These are phyloP conservation scores for Trametes punicea DNA, from an alignment of 768 basidiomycete species.

Conservation along the genomic window DNA sequence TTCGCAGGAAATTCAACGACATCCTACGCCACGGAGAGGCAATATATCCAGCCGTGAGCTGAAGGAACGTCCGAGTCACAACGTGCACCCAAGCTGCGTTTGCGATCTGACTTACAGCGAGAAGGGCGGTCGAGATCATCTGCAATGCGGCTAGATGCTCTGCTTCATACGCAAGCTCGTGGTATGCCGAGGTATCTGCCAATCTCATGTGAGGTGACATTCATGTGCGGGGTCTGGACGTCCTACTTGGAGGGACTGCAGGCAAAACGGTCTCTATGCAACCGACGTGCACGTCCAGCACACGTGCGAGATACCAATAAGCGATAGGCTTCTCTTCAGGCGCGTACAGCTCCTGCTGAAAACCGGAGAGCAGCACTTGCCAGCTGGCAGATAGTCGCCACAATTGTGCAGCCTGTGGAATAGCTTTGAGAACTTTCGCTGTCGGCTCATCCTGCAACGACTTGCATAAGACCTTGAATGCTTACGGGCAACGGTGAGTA, in stretches of 20 bases:
- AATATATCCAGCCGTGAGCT: conserved; percentile 50
- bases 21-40: conserved; percentile 49
- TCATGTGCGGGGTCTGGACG: background rate
- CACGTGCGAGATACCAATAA: conserved; percentile 66
- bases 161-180: conserved; percentile 49
- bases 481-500: background rate
- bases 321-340: conserved; percentile 67
- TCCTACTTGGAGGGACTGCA: conserved; percentile 14
- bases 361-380: conserved; percentile 71
- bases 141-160: conserved; percentile 57
- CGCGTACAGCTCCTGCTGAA: conserved; percentile 72
- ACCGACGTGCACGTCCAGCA: conserved; percentile 54
- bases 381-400: conserved; percentile 59
- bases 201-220: background rate
- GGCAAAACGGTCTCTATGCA: conserved; percentile 48
- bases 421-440: conserved; percentile 6
- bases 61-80: background rate
- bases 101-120: conserved; percentile 12
- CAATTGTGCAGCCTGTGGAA: conserved; percentile 49
- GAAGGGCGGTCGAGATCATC: conserved; percentile 43
- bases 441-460: conserved; percentile 16
- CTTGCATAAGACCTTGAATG: background rate
- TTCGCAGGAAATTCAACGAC: conserved; percentile 54
- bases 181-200: conserved; percentile 38
- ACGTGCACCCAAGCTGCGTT: no score